These are phyloP conservation scores for Yamadazyma diospyri DNA, from an alignment of 1,139 yeast genomes.

Conservation along the genomic window DNA sequence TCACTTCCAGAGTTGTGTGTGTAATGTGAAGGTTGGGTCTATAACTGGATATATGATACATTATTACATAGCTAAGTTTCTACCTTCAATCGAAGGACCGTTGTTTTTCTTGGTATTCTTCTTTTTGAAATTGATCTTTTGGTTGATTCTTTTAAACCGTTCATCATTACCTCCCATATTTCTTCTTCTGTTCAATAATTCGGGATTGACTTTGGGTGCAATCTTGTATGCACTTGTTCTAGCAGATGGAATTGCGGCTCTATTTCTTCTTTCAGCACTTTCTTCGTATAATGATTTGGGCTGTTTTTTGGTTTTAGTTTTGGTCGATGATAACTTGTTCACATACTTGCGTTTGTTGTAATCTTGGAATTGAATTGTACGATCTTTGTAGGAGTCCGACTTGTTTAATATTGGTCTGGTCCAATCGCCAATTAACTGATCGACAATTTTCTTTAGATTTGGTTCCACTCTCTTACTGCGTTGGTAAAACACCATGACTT, in stretches of 20 bases:
- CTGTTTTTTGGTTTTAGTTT: conserved; percentile 32
- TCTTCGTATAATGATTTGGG: conserved; percentile 73
- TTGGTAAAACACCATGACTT: conserved; percentile 90
- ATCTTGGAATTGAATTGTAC: conserved; percentile 65
- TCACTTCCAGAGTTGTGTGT: background rate
- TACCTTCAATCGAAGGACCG: conserved; percentile 82
- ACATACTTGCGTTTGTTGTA: conserved; percentile 61
- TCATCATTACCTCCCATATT: conserved; percentile 61
- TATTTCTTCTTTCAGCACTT: conserved; percentile 85
- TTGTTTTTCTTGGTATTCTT: conserved; percentile 48
- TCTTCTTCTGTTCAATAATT: conserved; percentile 36
- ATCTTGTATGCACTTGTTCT: conserved; percentile 85
- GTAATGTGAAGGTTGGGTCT: no score
- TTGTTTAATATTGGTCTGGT: conserved; percentile 97
- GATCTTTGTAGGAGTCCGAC: conserved; percentile 90
- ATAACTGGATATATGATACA: no score
- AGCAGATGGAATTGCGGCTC: conserved; percentile 93
- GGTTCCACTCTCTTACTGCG: conserved; percentile 88
- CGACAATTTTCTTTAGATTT: conserved; percentile 81
- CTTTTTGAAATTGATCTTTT: conserved; percentile 49
- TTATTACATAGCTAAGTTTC: conserved; percentile 51
- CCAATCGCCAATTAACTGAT: conserved; percentile 93
- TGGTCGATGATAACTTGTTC: conserved; percentile 42
- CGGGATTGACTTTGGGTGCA: conserved; percentile 75
- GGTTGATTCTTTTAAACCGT: conserved; percentile 69